These are phyloP conservation scores for Berkeleyomyces rouxiae DNA, from an alignment of 2,329 filamentous ascomycete species.

Conservation along the genomic window DNA sequence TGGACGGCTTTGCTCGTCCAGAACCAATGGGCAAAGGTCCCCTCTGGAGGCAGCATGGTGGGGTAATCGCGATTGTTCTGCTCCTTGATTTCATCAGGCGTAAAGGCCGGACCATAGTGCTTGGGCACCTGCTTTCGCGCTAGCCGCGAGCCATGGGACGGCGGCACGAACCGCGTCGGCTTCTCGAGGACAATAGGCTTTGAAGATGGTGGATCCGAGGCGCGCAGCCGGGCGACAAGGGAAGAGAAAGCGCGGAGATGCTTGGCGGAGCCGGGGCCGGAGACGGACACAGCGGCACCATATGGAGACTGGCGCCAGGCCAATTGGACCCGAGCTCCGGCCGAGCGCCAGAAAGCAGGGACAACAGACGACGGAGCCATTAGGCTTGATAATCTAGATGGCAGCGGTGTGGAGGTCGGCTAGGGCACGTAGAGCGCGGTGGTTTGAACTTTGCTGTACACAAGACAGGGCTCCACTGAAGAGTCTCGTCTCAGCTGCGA, in stretches of 20 bases:
- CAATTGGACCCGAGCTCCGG: background rate
- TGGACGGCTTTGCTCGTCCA: slow-evolving; percentile 63
- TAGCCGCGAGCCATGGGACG: slow-evolving; percentile 66
- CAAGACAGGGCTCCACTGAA: background rate
- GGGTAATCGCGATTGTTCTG: slow-evolving; percentile 65
- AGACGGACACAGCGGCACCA: background rate
- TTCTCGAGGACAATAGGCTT: slow-evolving; percentile 65
- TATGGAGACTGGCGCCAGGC: background rate
- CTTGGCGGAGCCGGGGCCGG: background rate
- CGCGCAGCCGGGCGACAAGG: background rate
- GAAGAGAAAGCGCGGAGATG: background rate
- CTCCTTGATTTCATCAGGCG: slow-evolving; percentile 44
- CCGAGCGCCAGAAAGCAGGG: background rate
- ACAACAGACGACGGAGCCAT: background rate
- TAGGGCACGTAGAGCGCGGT: background rate
- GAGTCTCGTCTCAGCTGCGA: background rate
- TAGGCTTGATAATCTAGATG: background rate
- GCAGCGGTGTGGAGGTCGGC: background rate
- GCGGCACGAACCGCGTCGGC: slow-evolving; percentile 77
- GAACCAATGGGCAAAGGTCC: slow-evolving; percentile 73
- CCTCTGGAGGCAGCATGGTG: slow-evolving; percentile 70
- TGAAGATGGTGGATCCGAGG: slow-evolving; percentile 7
- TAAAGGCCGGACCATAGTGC: slow-evolving; percentile 60
- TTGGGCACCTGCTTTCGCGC: slow-evolving; percentile 39
- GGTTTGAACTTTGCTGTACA: background rate